phyloP scores from a whole-genome alignment of 345 rosid species.

The Euphorbia tirucalli region DNA sequence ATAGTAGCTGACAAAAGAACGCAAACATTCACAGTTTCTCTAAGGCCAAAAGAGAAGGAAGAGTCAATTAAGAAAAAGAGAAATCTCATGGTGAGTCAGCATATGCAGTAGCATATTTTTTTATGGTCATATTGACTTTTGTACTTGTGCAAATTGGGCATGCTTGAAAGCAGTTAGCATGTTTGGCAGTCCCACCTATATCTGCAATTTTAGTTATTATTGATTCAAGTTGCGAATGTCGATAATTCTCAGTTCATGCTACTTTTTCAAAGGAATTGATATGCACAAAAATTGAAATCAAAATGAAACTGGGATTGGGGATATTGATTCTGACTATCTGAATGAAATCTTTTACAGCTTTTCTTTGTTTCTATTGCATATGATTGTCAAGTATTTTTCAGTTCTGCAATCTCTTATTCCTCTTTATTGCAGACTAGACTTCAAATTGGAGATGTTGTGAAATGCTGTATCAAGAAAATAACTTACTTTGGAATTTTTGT shows the following conservation, averaged over 20 bases:
- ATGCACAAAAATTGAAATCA: background rate
- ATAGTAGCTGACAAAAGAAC: constrained; percentile 55
- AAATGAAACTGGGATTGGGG: constrained; percentile 7
- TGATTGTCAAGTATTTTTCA: constrained; percentile 6
- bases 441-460: constrained; percentile 83
- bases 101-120: constrained; percentile 12
- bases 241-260: background rate
- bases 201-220: background rate
- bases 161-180: constrained; percentile 1
- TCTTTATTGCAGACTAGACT: constrained; percentile 66
- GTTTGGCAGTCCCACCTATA: background rate
- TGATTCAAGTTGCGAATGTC: background rate
- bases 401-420: constrained; percentile 10
- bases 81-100: constrained; percentile 65
- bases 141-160: constrained; percentile 1
- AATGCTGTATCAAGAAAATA: constrained; percentile 81
- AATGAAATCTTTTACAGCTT: background rate
- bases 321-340: constrained; percentile 7
- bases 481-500: constrained; percentile 92
- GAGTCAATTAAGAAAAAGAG: constrained; percentile 69
- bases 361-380: constrained; percentile 9
- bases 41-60: constrained; percentile 79
- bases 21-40: constrained; percentile 72
- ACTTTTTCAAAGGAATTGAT: background rate
- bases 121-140: background rate